phyloP scores from a whole-genome alignment of 2,329 filamentous ascomycete genomes.

The Dothistroma pini region DNA sequence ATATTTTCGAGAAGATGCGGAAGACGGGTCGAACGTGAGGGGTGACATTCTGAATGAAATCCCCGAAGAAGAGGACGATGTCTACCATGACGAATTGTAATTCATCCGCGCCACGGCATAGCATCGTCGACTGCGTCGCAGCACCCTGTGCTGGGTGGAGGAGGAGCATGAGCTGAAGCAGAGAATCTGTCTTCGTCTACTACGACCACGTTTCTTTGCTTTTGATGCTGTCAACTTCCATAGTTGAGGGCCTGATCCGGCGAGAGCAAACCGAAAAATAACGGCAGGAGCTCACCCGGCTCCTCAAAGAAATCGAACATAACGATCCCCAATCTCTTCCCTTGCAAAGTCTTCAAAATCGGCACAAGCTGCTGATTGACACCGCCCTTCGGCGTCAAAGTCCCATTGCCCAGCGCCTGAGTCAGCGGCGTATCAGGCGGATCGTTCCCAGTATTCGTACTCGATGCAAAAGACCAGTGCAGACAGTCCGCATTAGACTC shows the following conservation, averaged over 20 bases:
- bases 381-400: slow-evolving; percentile 39
- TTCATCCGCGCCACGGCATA: no score
- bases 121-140: no score
- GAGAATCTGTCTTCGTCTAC: background rate
- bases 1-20: no score
- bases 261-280: slow-evolving; percentile 35
- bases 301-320: slow-evolving; percentile 53
- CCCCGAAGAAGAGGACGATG: no score
- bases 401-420: slow-evolving; percentile 46
- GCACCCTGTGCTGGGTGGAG: no score
- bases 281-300: slow-evolving; percentile 41
- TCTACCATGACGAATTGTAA: no score
- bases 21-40: no score
- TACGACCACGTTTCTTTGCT: background rate
- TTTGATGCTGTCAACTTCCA: background rate
- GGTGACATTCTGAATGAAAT: no score
- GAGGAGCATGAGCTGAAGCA: background rate
- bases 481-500: slow-evolving; percentile 36
- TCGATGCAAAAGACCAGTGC: slow-evolving; percentile 50
- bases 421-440: slow-evolving; percentile 44
- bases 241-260: slow-evolving; percentile 18
- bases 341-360: slow-evolving; percentile 38
- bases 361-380: slow-evolving; percentile 45
- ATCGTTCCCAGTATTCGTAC: slow-evolving; percentile 39
- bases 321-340: slow-evolving; percentile 49